Percentiles rank a stretch among this genome's conserved stretches.
phyloP scores from a whole-genome alignment of 2,329 filamentous ascomycete species.

The Fusarium scirpi region DNA sequence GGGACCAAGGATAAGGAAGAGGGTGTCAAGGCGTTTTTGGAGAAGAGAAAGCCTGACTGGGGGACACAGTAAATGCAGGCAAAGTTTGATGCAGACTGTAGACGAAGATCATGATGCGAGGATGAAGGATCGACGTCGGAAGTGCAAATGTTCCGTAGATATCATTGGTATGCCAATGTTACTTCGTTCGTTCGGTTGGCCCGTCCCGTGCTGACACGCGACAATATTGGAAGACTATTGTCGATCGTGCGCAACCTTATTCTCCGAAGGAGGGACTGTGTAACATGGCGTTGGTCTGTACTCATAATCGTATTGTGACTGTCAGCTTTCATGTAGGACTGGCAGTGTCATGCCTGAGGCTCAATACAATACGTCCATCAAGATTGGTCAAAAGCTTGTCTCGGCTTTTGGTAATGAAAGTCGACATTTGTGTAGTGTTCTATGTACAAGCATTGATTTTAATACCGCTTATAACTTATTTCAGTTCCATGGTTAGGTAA shows the following conservation, averaged over 20 bases:
- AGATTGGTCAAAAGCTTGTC: no score
- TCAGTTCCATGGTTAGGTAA: no score
- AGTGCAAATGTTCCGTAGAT: neutral
- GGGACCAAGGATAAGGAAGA: constrained; percentile 50
- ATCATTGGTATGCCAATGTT: constrained; percentile 6
- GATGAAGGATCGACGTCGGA: constrained; percentile 1
- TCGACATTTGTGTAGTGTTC: no score
- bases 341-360: neutral
- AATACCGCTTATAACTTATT: no score
- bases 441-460: no score
- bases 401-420: no score
- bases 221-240: neutral
- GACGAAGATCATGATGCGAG: neutral
- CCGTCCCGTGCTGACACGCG: neutral
- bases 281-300: neutral
- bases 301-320: neutral
- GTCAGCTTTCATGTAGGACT: neutral
- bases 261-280: neutral
- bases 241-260: constrained; percentile 5
- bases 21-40: constrained; percentile 49
- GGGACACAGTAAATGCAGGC: constrained; percentile 8
- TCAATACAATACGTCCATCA: neutral
- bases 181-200: neutral
- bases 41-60: constrained; percentile 45
- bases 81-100: neutral